phyloP scores from a whole-genome alignment of 2,329 filamentous ascomycete species.

The Corinectria fuckeliana region DNA sequence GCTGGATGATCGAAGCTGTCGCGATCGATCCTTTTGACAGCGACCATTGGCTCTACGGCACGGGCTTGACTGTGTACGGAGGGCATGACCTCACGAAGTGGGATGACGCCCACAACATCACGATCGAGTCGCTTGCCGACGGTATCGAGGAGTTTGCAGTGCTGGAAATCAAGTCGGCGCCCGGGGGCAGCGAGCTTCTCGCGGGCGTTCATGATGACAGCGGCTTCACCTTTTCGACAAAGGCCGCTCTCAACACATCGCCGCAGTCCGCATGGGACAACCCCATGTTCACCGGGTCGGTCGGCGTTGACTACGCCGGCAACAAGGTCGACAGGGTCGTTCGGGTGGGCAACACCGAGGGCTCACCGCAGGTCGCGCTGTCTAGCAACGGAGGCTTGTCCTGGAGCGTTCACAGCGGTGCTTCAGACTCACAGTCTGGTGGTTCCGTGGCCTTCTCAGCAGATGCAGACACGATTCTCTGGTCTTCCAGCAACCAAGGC shows the following conservation, averaged over 20 bases:
- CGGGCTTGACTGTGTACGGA: conserved; percentile 61
- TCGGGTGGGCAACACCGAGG: conserved; percentile 55
- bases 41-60: conserved; percentile 67
- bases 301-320: conserved; percentile 57
- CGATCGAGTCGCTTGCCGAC: conserved; percentile 57
- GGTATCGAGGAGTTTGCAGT: conserved; percentile 63
- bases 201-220: conserved; percentile 58
- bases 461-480: conserved; percentile 55
- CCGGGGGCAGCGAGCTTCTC: conserved; percentile 58
- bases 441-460: conserved; percentile 59
- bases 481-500: conserved; percentile 49
- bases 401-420: conserved; percentile 56
- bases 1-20: conserved; percentile 67
- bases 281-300: conserved; percentile 54
- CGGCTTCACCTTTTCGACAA: conserved; percentile 56
- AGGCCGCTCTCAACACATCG: conserved; percentile 47
- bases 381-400: conserved; percentile 57
- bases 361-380: conserved; percentile 52
- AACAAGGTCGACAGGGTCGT: conserved; percentile 54
- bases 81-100: conserved; percentile 61
- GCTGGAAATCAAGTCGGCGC: conserved; percentile 55
- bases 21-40: conserved; percentile 65
- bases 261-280: conserved; percentile 54
- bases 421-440: conserved; percentile 49
- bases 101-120: conserved; percentile 57